Conservation (phyloP, 805 yeast genomes). For the Candida palmyrensis region DNA sequence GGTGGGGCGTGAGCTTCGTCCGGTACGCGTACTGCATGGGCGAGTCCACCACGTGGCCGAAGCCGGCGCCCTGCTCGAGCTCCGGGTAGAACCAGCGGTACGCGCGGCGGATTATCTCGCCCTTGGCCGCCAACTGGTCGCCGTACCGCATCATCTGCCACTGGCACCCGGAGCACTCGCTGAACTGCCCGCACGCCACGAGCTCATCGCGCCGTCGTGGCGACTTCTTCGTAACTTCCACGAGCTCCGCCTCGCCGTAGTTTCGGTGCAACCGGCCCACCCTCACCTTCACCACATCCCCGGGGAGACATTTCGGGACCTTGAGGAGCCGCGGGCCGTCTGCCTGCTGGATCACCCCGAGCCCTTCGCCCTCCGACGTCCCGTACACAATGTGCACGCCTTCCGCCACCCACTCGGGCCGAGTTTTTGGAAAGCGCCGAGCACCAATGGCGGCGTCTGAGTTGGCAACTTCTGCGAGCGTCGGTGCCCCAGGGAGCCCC, state of each 20-base stretch:
- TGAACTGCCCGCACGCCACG: slow-evolving; percentile 30
- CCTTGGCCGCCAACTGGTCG: slow-evolving; percentile 32
- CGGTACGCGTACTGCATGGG: slow-evolving; percentile 36
- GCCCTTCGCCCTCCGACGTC: slow-evolving; percentile 33
- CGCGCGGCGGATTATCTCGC: slow-evolving; percentile 26
- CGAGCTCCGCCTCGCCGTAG: slow-evolving; percentile 26
- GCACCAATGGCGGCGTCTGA: slow-evolving; percentile 16
- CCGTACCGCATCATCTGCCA: slow-evolving; percentile 36
- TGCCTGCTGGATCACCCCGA: slow-evolving; percentile 19
- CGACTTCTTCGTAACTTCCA: slow-evolving; percentile 12
- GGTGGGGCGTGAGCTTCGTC: slow-evolving; percentile 40
- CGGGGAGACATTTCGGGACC: slow-evolving; percentile 35
- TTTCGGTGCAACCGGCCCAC: slow-evolving; percentile 25
- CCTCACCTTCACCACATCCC: slow-evolving; percentile 28
- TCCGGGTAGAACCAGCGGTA: slow-evolving; percentile 29
- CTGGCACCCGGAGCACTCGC: slow-evolving; percentile 38
- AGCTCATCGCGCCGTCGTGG: slow-evolving; percentile 19
- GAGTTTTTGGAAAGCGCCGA: slow-evolving; percentile 16
- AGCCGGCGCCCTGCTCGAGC: slow-evolving; percentile 7
- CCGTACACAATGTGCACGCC: slow-evolving; percentile 15
- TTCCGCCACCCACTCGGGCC: slow-evolving; percentile 11
- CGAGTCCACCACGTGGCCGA: slow-evolving; percentile 27
- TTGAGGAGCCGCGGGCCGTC: slow-evolving; percentile 13
- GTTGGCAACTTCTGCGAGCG: slow-evolving; percentile 13
- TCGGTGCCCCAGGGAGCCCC: slow-evolving; percentile 6